Percentiles rank a stretch among this genome's conserved stretches.
Conservation (phyloP, 2,329 filamentous ascomycete species). For the Trichoderma arundinaceum region DNA sequence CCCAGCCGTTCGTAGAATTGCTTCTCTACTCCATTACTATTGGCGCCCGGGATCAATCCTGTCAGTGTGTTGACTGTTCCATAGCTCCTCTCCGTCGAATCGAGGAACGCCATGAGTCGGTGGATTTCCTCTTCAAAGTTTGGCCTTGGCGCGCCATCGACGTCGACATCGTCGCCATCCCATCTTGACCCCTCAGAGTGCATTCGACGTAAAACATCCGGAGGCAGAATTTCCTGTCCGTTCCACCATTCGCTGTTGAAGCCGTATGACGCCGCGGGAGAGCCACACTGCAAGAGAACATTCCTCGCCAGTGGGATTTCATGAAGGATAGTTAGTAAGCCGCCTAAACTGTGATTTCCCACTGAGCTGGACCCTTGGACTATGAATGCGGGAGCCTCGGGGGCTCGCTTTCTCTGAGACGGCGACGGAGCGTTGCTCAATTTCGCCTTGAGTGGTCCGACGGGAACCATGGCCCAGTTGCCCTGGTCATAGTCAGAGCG, state of each 20-base stretch:
- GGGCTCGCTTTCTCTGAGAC: conserved; percentile 51
- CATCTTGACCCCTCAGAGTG: conserved; percentile 42
- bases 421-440: conserved; percentile 41
- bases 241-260: conserved; percentile 66
- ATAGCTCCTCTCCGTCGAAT: conserved; percentile 64
- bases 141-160: conserved; percentile 39
- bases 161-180: conserved; percentile 35
- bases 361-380: conserved; percentile 44
- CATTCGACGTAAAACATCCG: conserved; percentile 46
- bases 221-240: conserved; percentile 56
- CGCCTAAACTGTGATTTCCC: conserved; percentile 54
- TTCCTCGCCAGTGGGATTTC: conserved; percentile 65
- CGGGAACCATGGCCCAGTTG: conserved; percentile 65
- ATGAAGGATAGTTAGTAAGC: conserved; percentile 63
- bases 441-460: conserved; percentile 40
- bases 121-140: conserved; percentile 62
- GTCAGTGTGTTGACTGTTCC: conserved; percentile 59
- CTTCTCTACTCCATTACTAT: conserved; percentile 45
- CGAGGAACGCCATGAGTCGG: conserved; percentile 67
- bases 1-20: conserved; percentile 54
- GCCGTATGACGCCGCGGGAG: conserved; percentile 56
- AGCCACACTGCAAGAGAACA: conserved; percentile 54
- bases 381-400: conserved; percentile 58
- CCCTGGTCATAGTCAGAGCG: conserved; percentile 59
- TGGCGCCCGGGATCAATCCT: conserved; percentile 45